Conservation (phyloP, 2,329 filamentous ascomycete species). For the Trichoderma atroviride region DNA sequence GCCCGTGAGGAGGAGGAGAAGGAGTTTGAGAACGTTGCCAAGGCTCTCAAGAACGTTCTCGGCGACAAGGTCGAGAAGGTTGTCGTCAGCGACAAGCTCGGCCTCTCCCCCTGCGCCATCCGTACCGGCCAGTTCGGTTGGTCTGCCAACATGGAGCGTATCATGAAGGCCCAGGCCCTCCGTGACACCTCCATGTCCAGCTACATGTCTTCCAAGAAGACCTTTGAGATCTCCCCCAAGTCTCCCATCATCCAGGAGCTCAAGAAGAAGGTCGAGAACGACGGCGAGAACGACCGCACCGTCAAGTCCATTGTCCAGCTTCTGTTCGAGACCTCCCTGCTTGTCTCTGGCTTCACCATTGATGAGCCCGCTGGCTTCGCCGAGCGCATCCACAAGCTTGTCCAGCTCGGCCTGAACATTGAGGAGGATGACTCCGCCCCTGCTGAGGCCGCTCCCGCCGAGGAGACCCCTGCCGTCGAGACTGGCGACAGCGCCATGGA, state of each 20-base stretch:
- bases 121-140: conserved; percentile 99
- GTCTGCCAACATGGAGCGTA: conserved; percentile 99
- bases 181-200: conserved; percentile 99
- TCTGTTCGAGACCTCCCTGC: conserved; percentile 96
- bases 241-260: conserved; percentile 97
- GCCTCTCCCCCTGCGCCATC: conserved; percentile 93
- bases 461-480: conserved; percentile 62
- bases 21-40: conserved; percentile 92
- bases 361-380: conserved; percentile 98
- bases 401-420: conserved; percentile 95
- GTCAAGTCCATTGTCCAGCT: conserved; percentile 99
- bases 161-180: conserved; percentile 99
- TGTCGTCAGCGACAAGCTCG: conserved; percentile 96
- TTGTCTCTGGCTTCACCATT: conserved; percentile 99
- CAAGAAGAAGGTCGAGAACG: conserved; percentile 97
- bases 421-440: conserved; percentile 83
- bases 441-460: conserved; percentile 62
- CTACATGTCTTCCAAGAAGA: conserved; percentile 99
- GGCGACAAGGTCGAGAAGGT: conserved; percentile 99
- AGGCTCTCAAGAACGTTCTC: conserved; percentile 98
- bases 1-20: conserved; percentile 95
- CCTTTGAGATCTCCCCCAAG: conserved; percentile 99
- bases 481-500: conserved; percentile 96
- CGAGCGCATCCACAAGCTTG: conserved; percentile 99
- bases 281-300: conserved; percentile 97